Evolutionary conservation across 2,329 filamentous ascomycete genomes (phyloP), one percentile per base, ranked within the genome.

Genomic region (Cladophialophora yegresii): DNA sequence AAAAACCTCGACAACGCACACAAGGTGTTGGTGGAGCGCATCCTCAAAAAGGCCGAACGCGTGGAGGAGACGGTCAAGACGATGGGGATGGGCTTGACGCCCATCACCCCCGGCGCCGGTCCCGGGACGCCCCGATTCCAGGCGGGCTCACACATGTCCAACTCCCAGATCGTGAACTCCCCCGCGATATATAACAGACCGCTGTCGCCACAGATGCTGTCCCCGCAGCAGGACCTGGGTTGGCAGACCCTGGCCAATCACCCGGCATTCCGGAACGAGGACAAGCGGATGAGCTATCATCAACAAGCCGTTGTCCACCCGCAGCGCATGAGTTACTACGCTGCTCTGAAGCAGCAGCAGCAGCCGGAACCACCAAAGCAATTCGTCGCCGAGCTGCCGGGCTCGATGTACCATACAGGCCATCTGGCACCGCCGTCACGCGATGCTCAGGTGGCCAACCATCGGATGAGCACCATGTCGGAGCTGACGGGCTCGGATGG

Each of bases 1-100:
- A 90, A 87, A 77, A 95, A 90, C 13, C 82, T 96, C 53, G 90
- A 90, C 72, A 90, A 89, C 72, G 85, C 90, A 0, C 91, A 96
- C 72, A 83, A 81, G 9, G 80, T 84, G 2, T 82, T 96, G 3
- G 89, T 93, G 2, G 86, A 89, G 3, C 78, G 82, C n/a, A 77
- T 91, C 7, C 76, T 84, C 28, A 78, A 80, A 63, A 84, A 84
- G 65, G 81, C 83, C 0, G 77, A 82, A 64, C 65, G 78, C 5
- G 70, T 77, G 30, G 74, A 77, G 58, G 71, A 72, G 57, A 67
- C 72, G 40, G 45, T 62, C 8, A 68, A 73, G 47, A 67, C 68
- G 22, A 62, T 64, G 69, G 36, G 54, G 33, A 61, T 20, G n/a
- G n/a, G n/a, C n/a, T n/a, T n/a, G 36, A 54, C n/a, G 8, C 63